Base-by-base conservation (phyloP, 768 basidiomycete genomes). In the Phlebiopsis flavidoalba region DNA sequence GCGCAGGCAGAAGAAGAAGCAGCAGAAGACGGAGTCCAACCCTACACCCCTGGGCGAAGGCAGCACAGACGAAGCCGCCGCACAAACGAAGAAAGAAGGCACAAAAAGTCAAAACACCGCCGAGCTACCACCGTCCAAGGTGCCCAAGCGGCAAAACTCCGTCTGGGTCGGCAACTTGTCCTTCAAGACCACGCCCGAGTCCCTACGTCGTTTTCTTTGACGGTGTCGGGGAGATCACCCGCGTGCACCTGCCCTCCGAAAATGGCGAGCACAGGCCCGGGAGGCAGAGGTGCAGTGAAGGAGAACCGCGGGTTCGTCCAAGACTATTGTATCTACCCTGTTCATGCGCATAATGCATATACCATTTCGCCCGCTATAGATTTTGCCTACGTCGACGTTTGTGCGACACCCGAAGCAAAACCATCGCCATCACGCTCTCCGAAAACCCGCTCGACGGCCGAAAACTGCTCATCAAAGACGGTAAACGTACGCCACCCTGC, bases 321-420 rank as follows among this genome's bases (percentile, higher is more conserved):
- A n/a, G 46, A 53, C 11, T n/a, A 48, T 43, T 59, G 57, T 50
- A 46, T 50, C 35, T 17, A 22, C 17, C 19, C 60, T 22, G 15
- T 26, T 22, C 24, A 59, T 55, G 43, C 21, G 51, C 35, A 36
- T 58, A 33, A 36, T 46, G 15, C 57, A 50, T 57, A 24, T 36
- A 5, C 36, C 46, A 35, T 43, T 10, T 43, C 10, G 12, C 40
- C 40, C 17, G 40, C 3, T 55, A 98, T 96, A 43, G n/a, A n/a
- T n/a, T 99, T 94, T 72, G 97, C 97, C 40, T 98, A 98, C 76
- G 90, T 98, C 60, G 96, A 98, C 75, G 97, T 98, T 71, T 31
- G n/a, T 6, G 81, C 85, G 2, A 87, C 87, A 1, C 74, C 81
- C 0, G 91, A 94, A 35, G 86, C 83, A 12, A 91, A 96, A 69